These are phyloP conservation scores for Huntiella omanensis DNA, from an alignment of 2,329 filamentous ascomycete genomes.

Conservation along the genomic window DNA sequence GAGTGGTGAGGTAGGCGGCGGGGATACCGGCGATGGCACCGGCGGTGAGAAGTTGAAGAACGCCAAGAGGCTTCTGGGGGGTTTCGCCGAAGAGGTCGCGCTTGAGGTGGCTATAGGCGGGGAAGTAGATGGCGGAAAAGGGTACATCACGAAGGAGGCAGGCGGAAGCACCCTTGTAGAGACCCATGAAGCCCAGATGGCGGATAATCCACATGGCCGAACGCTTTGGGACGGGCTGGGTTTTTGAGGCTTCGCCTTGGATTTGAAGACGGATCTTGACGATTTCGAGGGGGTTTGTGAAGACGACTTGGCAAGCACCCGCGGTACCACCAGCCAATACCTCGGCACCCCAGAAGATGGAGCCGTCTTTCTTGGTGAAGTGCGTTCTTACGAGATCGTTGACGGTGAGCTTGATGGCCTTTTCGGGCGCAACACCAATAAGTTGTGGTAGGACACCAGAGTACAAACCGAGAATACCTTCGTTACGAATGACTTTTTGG, in stretches of 20 bases:
- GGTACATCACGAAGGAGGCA: slow-evolving; percentile 91
- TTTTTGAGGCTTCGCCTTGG: slow-evolving; percentile 88
- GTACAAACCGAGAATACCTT: slow-evolving; percentile 78
- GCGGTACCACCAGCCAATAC: slow-evolving; percentile 75
- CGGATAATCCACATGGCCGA: slow-evolving; percentile 96
- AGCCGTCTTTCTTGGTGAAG: slow-evolving; percentile 54
- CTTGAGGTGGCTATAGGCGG: slow-evolving; percentile 88
- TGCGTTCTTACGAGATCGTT: slow-evolving; percentile 75
- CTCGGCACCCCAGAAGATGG: slow-evolving; percentile 54
- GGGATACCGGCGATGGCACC: slow-evolving; percentile 91
- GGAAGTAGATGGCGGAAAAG: slow-evolving; percentile 98
- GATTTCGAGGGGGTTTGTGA: slow-evolving; percentile 95
- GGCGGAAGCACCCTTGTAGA: slow-evolving; percentile 93
- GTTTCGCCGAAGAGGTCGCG: slow-evolving; percentile 85
- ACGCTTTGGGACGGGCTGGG: slow-evolving; percentile 50
- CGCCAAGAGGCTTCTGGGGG: slow-evolving; percentile 66
- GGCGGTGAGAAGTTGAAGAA: slow-evolving; percentile 78
- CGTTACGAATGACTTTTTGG: slow-evolving; percentile 79
- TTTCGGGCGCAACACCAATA: slow-evolving; percentile 95
- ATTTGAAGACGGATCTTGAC: slow-evolving; percentile 98
- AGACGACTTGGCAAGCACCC: slow-evolving; percentile 84
- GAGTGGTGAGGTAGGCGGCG: slow-evolving; percentile 84
- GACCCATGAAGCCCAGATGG: slow-evolving; percentile 79
- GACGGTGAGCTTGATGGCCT: slow-evolving; percentile 97
- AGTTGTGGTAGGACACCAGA: slow-evolving; percentile 89